Evolutionary conservation across 305 asterid genomes (phyloP), one percentile per base, ranked within the genome.

Genomic region (Caryopteris hybrid): DNA sequence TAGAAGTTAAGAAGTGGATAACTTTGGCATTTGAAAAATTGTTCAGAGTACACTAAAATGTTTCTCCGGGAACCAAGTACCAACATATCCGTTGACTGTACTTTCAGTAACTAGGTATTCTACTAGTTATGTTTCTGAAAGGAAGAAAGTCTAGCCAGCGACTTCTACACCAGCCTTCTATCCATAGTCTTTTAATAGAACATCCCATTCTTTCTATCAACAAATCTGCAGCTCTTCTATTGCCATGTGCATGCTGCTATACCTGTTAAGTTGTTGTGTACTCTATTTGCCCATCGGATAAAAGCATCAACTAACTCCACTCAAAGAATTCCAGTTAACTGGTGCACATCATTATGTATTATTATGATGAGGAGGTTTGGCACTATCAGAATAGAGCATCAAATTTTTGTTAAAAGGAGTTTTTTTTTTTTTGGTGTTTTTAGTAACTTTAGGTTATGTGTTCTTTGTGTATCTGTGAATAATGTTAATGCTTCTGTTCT

Each of bases 401-500:
- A 25, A 1, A 2, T 25, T 25, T 25, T 25, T 25, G 31, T 25
- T 2, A 4, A 2, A n/a, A n/a, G n/a, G n/a, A n/a, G n/a, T 25
- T 25, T 2, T 2, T 25, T 25, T 25, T 25, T 25, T 25, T 25
- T 9, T 34, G 8, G 18, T 38, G 64, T 18, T 58, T 36, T 14
- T 5, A 12, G 9, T 11, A 18, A 6, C 7, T 38, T 59, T 17
- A 18, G 25, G 64, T 21, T 34, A 34, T 10, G 18, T 16, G 2
- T 25, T n/a, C n/a, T n/a, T n/a, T n/a, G n/a, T n/a, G n/a, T 7
- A 33, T 0, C 38, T 18, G 6, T 10, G 42, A 17, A 33, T 54
- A 14, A 23, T 61, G 45, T 41, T 66, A 10, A 68, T 45, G 33
- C 10, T 66, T 13, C 31, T 52, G 39, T 64, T 76, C 50, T 58